Conservation (phyloP, 306 rosid genomes). For the Rubus parviflorus region DNA sequence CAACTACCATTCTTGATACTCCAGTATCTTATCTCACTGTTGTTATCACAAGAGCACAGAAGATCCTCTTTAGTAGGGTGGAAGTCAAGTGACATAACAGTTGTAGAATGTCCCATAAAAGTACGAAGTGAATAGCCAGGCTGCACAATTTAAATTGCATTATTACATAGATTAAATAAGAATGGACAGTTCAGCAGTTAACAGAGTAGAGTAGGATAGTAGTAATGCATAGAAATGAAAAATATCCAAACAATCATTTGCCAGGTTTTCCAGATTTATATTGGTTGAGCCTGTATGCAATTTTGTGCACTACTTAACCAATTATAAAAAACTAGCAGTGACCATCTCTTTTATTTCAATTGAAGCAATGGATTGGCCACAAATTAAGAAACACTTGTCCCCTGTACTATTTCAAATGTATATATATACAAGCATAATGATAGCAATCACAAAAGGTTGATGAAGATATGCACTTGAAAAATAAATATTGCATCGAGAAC, state of each 20-base stretch:
- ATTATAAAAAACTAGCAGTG: background rate
- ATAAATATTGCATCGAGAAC: background rate
- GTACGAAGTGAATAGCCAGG: conserved; percentile 67
- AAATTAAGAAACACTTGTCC: background rate
- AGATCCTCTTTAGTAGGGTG: conserved; percentile 74
- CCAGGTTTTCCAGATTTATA: background rate
- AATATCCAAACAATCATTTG: background rate
- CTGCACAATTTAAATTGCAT: conserved; percentile 46
- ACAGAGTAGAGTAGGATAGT: background rate
- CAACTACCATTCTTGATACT: conserved; percentile 66
- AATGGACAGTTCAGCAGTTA: background rate
- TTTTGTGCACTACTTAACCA: background rate
- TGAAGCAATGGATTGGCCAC: background rate
- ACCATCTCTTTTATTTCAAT: background rate
- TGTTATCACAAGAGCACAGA: conserved; percentile 69
- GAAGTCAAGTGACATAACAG: conserved; percentile 78
- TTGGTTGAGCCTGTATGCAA: background rate
- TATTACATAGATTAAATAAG: conserved; percentile 11
- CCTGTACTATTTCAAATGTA: background rate
- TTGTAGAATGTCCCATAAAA: conserved; percentile 62
- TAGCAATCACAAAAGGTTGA: background rate
- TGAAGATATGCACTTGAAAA: background rate
- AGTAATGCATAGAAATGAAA: background rate
- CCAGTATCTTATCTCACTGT: conserved; percentile 81
- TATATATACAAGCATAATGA: background rate